These are phyloP conservation scores for Cnidoscolus chayamansa DNA, from an alignment of 441 rosid species.

Conservation along the genomic window DNA sequence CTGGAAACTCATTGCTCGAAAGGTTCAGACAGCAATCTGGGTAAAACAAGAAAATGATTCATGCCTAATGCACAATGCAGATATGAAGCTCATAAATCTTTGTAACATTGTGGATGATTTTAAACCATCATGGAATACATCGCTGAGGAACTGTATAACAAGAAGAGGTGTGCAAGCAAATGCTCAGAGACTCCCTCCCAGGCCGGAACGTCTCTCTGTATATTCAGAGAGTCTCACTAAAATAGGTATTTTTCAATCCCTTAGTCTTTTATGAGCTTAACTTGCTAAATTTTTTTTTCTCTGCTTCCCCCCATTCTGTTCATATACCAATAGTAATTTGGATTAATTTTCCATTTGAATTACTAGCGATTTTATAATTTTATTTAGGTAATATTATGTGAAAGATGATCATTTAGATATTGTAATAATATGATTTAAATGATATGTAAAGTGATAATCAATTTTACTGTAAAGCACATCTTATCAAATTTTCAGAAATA, in stretches of 20 bases:
- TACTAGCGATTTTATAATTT: no score
- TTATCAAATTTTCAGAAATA: no score
- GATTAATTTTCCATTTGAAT: no score
- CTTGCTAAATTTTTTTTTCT: not conserved
- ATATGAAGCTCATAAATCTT: conserved; percentile 48
- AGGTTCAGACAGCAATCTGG: conserved; percentile 95
- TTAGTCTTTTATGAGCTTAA: not conserved
- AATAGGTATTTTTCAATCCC: conserved; percentile 43
- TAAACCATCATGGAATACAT: conserved; percentile 69
- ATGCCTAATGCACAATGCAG: conserved; percentile 59
- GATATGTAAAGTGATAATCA: no score
- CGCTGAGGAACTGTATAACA: conserved; percentile 60
- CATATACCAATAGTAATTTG: no score
- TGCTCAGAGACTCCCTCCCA: conserved; percentile 50
- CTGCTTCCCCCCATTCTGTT: conserved; percentile 2
- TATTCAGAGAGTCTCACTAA: conserved; percentile 56
- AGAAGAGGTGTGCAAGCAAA: conserved; percentile 32
- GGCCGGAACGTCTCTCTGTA: conserved; percentile 55
- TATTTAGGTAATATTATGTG: no score
- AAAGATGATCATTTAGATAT: no score
- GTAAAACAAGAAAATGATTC: conserved; percentile 54
- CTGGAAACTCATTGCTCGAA: conserved; percentile 75
- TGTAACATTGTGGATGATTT: conserved; percentile 58
- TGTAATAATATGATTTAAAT: no score
- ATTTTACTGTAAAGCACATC: no score